Conservation (phyloP, 1,284 basidiomycete genomes). For the Fomes fomentarius region DNA sequence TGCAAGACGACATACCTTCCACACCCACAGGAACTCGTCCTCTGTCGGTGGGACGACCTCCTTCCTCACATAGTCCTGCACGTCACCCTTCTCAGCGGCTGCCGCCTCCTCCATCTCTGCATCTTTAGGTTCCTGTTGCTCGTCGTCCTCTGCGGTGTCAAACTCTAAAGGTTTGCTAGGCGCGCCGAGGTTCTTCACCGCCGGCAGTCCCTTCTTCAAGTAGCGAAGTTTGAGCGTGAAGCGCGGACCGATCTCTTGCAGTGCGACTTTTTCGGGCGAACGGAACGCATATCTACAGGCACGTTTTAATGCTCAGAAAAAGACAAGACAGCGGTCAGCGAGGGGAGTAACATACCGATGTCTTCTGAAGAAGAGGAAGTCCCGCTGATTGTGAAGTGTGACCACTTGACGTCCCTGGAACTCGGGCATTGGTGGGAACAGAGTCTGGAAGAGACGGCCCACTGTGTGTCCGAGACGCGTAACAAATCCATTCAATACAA, state of each 20-base stretch:
- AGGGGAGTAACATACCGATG: slow-evolving; percentile 77
- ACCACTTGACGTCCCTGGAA: slow-evolving; percentile 98
- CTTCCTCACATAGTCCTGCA: slow-evolving; percentile 27
- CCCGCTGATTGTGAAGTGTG: slow-evolving; percentile 96
- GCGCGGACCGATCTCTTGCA: slow-evolving; percentile 98
- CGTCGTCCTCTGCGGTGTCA: slow-evolving; percentile 52
- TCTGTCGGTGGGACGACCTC: slow-evolving; percentile 53
- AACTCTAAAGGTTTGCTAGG: slow-evolving; percentile 63
- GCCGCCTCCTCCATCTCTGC: slow-evolving; percentile 13
- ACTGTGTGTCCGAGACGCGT: slow-evolving; percentile 93
- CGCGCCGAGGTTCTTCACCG: slow-evolving; percentile 70
- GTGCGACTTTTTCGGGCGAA: slow-evolving; percentile 86
- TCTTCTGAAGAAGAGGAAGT: slow-evolving; percentile 97
- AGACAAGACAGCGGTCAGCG: no score
- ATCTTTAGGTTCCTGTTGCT: slow-evolving; percentile 36
- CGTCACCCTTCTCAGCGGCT: slow-evolving; percentile 6
- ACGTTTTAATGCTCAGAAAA: no score
- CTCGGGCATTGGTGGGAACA: slow-evolving; percentile 95
- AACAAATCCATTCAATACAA: slow-evolving; percentile 95
- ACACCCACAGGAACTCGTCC: slow-evolving; percentile 78
- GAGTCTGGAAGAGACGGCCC: slow-evolving; percentile 92
- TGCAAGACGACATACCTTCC: slow-evolving; percentile 64
- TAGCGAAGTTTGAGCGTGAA: slow-evolving; percentile 95
- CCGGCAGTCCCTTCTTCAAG: slow-evolving; percentile 87
- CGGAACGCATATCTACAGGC: slow-evolving; percentile 97